Evolutionary conservation across 352 stramenopile genomes (phyloP).

Genomic region (Pythium insidiosum): DNA sequence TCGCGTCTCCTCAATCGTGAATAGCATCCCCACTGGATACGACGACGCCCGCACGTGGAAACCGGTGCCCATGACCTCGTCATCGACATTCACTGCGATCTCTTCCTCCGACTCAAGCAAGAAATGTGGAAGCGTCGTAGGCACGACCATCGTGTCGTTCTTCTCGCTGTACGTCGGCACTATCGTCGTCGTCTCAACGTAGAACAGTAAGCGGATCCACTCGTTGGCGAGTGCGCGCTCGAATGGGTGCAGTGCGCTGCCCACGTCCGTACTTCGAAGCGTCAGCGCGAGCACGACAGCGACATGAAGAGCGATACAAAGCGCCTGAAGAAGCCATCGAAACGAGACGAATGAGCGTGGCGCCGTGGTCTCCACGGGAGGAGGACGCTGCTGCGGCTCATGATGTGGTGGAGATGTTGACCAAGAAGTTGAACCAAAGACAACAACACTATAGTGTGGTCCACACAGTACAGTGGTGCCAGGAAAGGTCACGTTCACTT

Average conservation of each 20-base stretch:
- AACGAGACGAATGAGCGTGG: too few relatives aligned
- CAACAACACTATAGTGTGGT: too few relatives aligned
- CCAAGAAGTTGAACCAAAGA: too few relatives aligned
- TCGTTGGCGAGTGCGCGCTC: constrained; percentile 53
- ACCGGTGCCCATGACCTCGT: constrained; percentile 47
- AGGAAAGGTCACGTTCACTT: too few relatives aligned
- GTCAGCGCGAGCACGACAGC: constrained; percentile 32
- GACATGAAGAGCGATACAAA: constrained; percentile 34
- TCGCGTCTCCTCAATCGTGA: constrained; percentile 62
- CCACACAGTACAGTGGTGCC: too few relatives aligned
- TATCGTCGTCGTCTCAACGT: constrained; percentile 31
- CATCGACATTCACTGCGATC: constrained; percentile 51
- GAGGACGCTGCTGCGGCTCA: too few relatives aligned
- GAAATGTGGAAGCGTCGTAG: constrained; percentile 51
- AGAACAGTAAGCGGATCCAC: constrained; percentile 68
- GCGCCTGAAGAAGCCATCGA: constrained; percentile 13
- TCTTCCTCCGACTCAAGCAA: constrained; percentile 57
- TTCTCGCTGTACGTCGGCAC: constrained; percentile 5
- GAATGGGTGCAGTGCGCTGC: constrained; percentile 41
- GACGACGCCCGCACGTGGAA: constrained; percentile 45
- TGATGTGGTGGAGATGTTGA: too few relatives aligned
- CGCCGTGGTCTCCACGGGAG: too few relatives aligned
- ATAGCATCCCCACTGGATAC: constrained; percentile 52
- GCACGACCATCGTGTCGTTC: constrained; percentile 5
- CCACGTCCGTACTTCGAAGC: constrained; percentile 34